phyloP scores from a whole-genome alignment of 352 stramenopile species.

The Globisporangium spinosum region DNA sequence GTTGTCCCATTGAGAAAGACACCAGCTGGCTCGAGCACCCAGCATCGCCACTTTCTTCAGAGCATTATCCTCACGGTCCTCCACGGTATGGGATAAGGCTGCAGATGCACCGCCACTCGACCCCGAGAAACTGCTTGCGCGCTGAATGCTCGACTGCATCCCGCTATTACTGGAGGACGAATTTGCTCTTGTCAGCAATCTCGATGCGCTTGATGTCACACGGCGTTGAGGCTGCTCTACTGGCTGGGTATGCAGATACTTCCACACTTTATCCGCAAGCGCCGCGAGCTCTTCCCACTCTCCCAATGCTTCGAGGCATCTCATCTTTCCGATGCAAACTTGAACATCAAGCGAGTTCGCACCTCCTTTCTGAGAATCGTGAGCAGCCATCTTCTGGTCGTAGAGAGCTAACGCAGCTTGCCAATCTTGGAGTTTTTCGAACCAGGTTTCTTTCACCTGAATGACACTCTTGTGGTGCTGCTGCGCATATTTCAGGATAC shows the following conservation, averaged over 20 bases:
- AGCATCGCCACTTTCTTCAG: slow-evolving; percentile 75
- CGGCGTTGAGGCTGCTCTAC: slow-evolving; percentile 8
- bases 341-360: slow-evolving; percentile 72
- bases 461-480: slow-evolving; percentile 81
- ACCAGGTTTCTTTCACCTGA: slow-evolving; percentile 93
- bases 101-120: slow-evolving; percentile 21
- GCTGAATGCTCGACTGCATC: slow-evolving; percentile 17
- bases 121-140: slow-evolving; percentile 33
- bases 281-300: slow-evolving; percentile 93
- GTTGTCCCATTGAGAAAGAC: slow-evolving; percentile 74
- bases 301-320: slow-evolving; percentile 95
- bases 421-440: slow-evolving; percentile 98
- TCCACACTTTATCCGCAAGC: slow-evolving; percentile 78
- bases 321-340: slow-evolving; percentile 95
- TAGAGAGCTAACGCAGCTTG: slow-evolving; percentile 93
- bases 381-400: slow-evolving; percentile 74
- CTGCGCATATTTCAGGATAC: slow-evolving; percentile 94
- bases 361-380: slow-evolving; percentile 10
- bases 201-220: slow-evolving; percentile 5
- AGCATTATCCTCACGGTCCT: slow-evolving; percentile 46
- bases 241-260: slow-evolving; percentile 27
- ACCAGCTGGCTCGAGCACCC: slow-evolving; percentile 81
- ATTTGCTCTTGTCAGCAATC: slow-evolving; percentile 9
- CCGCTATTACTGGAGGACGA: slow-evolving; percentile 15
- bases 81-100: slow-evolving; percentile 12